Conservation (phyloP, 148 eudicot genomes). For the Amaranthus cruentus region DNA sequence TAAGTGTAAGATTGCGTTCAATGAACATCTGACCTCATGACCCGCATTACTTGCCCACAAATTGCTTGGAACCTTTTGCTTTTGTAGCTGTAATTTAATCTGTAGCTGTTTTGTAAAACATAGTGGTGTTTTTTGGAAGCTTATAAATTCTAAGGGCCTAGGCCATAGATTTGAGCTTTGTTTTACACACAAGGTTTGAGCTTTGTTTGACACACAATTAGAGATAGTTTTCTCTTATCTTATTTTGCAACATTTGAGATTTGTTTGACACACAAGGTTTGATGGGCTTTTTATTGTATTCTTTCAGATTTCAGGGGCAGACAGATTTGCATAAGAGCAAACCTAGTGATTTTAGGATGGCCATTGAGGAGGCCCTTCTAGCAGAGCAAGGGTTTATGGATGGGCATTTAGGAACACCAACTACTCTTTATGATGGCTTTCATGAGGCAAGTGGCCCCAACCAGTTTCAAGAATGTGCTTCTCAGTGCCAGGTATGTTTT, state of each 20-base stretch:
- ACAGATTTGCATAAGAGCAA: conserved; percentile 86
- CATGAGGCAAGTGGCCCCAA: conserved; percentile 48
- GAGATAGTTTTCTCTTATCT: neutral
- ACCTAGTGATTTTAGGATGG: conserved; percentile 71
- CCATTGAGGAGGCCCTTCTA: conserved; percentile 85
- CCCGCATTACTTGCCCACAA: no score
- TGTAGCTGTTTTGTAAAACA: neutral
- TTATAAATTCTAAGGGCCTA: neutral
- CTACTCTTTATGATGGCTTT: conserved; percentile 33
- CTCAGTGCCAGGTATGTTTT: conserved; percentile 50
- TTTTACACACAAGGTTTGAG: neutral
- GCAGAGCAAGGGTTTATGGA: conserved; percentile 63
- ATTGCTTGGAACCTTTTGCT: no score
- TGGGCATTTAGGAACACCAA: conserved; percentile 28
- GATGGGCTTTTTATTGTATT: neutral
- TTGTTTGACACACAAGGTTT: neutral
- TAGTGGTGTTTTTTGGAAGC: neutral
- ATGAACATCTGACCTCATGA: no score
- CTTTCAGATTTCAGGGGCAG: conserved; percentile 82
- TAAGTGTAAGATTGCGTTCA: no score
- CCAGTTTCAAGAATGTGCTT: conserved; percentile 41
- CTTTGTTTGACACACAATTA: neutral
- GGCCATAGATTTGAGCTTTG: neutral
- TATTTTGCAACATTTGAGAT: neutral
- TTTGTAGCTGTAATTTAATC: no score